Percentiles rank a stretch among this genome's conserved stretches.
phyloP scores from a whole-genome alignment of 805 yeast genomes.

The Starmerella riodocensis region DNA sequence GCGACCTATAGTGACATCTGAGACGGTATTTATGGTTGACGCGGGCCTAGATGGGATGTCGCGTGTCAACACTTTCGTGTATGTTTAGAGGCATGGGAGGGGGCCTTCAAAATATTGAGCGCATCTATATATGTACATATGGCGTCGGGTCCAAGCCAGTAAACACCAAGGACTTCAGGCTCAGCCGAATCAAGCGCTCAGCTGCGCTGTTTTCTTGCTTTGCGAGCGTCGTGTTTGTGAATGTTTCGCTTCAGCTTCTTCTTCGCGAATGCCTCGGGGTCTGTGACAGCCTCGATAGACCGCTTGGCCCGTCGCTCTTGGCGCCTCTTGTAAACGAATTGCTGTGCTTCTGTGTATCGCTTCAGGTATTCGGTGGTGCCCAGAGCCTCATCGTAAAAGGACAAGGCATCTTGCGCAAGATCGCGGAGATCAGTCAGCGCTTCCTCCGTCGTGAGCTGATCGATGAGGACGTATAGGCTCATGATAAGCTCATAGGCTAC shows the following conservation, averaged over 20 bases:
- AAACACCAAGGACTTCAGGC: too few species aligned
- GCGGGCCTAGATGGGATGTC: too few species aligned
- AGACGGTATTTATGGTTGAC: too few species aligned
- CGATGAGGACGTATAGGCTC: conserved; percentile 38
- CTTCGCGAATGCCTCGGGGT: conserved; percentile 72
- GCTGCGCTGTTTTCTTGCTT: conserved; percentile 1
- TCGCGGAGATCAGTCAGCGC: conserved; percentile 33
- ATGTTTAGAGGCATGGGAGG: too few species aligned
- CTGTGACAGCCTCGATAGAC: conserved; percentile 58
- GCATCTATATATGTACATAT: too few species aligned
- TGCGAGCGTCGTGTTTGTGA: conserved; percentile 60
- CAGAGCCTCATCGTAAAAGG: conserved; percentile 50
- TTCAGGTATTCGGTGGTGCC: conserved; percentile 59
- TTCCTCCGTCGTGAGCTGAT: conserved; percentile 31
- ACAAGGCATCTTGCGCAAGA: conserved; percentile 52
- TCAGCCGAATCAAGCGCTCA: too few species aligned
- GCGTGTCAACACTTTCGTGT: too few species aligned
- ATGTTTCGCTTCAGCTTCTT: conserved; percentile 66
- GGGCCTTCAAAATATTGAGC: too few species aligned
- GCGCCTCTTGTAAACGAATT: conserved; percentile 46
- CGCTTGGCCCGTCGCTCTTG: conserved; percentile 63
- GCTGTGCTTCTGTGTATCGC: conserved; percentile 51
- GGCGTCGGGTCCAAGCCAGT: too few species aligned
- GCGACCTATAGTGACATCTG: too few species aligned
- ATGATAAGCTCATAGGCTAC: conserved; percentile 40